phyloP scores from a whole-genome alignment of 345 rosid species.

The Populus nigra region DNA sequence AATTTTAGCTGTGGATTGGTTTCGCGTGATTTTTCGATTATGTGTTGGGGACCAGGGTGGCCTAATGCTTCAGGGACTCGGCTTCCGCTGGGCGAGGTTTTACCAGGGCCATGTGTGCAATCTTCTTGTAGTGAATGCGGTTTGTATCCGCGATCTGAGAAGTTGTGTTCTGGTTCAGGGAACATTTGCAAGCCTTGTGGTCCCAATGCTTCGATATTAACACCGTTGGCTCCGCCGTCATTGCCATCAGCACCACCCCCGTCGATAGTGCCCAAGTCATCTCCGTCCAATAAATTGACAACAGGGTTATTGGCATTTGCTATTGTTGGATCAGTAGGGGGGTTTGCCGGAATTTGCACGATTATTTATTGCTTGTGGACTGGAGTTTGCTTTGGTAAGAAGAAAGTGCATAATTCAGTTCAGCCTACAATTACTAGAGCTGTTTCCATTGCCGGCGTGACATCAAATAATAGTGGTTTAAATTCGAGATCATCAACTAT shows the following conservation, averaged over 20 bases:
- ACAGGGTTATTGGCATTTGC: slow-evolving; percentile 68
- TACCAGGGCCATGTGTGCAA: slow-evolving; percentile 77
- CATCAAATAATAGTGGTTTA: slow-evolving; percentile 48
- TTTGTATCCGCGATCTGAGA: slow-evolving; percentile 37
- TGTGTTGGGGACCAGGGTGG: slow-evolving; percentile 85
- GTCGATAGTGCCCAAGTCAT: slow-evolving; percentile 2
- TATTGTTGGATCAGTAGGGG: slow-evolving; percentile 71
- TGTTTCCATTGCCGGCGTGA: slow-evolving; percentile 45
- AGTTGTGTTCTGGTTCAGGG: slow-evolving; percentile 55
- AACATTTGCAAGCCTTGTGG: slow-evolving; percentile 49
- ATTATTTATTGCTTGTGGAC: slow-evolving; percentile 68
- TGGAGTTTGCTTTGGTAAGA: slow-evolving; percentile 72
- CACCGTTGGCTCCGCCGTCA: slow-evolving; percentile 4
- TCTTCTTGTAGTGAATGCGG: slow-evolving; percentile 47
- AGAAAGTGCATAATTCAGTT: slow-evolving; percentile 87
- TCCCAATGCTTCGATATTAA: slow-evolving; percentile 3
- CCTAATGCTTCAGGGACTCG: slow-evolving; percentile 8
- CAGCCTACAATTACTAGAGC: slow-evolving; percentile 81
- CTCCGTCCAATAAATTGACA: slow-evolving; percentile 40
- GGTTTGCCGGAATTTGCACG: slow-evolving; percentile 55
- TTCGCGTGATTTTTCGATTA: slow-evolving; percentile 37
- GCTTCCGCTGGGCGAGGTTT: slow-evolving; percentile 41
- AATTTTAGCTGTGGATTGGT: slow-evolving; percentile 69
- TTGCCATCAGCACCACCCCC: slow-evolving; percentile 7
- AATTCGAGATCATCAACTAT: slow-evolving; percentile 64